Evolutionary conservation across 768 basidiomycete genomes (phyloP).

Genomic region (Crucibulum laeve): DNA sequence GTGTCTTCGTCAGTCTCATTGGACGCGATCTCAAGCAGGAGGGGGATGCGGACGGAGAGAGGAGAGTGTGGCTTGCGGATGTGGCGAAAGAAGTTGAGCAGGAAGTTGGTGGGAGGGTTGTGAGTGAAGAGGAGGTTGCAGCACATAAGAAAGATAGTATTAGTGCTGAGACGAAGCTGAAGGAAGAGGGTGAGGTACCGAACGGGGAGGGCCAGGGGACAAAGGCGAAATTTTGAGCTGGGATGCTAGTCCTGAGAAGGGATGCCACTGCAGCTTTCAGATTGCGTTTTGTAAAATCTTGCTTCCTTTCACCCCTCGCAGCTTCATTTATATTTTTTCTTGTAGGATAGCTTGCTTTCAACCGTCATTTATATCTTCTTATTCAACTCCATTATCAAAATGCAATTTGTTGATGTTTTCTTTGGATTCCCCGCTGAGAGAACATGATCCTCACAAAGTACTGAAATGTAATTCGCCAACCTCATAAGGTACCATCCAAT

Average conservation of each 20-base stretch:
- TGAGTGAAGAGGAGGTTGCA: constrained; percentile 63
- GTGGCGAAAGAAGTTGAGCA: constrained; percentile 61
- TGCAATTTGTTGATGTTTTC: too few species aligned
- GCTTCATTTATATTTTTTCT: too few species aligned
- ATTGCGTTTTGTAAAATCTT: neutral
- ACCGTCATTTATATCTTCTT: too few species aligned
- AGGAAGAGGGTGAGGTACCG: neutral
- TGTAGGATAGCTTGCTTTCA: too few species aligned
- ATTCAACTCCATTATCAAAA: too few species aligned
- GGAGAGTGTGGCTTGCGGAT: constrained; percentile 42
- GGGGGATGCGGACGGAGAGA: constrained; percentile 32
- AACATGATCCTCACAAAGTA: too few species aligned
- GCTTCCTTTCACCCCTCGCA: neutral
- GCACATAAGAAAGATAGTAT: constrained; percentile 32
- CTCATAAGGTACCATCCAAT: too few species aligned
- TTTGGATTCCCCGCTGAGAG: too few species aligned
- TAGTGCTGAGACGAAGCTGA: neutral
- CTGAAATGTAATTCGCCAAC: too few species aligned
- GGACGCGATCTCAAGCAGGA: constrained; percentile 35
- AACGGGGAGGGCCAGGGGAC: neutral
- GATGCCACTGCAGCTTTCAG: neutral
- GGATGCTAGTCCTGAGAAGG: neutral
- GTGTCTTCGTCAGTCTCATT: constrained; percentile 72
- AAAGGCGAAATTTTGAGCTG: neutral
- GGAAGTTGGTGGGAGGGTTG: constrained; percentile 52